Evolutionary conservation across 2,329 filamentous ascomycete species (phyloP).

Genomic region (Fusarium sp.): DNA sequence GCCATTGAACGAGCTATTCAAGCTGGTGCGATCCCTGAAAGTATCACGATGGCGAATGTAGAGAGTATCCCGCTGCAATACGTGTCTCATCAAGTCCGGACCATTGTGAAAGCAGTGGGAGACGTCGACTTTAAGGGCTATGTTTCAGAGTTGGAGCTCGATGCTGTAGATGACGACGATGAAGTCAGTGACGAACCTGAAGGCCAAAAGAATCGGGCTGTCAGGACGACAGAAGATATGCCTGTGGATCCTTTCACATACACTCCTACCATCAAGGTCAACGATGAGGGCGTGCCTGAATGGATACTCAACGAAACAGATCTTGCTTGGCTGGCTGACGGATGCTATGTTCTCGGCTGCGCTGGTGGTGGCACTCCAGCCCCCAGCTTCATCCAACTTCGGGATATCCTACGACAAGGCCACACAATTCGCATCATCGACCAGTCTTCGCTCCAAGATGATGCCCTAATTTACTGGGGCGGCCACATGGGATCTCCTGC

Average conservation of each 20-base stretch:
- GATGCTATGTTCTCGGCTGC: neutral
- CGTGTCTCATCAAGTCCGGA: neutral
- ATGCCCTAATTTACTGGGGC: neutral
- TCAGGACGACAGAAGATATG: fast-evolving
- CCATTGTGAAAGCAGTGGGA: neutral
- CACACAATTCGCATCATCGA: neutral
- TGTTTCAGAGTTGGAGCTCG: neutral
- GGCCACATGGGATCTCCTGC: conserved; percentile 24
- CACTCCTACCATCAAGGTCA: neutral
- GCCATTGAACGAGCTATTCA: neutral
- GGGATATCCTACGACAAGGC: neutral
- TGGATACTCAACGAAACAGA: neutral
- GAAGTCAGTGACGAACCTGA: neutral
- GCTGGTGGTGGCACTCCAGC: neutral
- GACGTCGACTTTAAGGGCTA: neutral
- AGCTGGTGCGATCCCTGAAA: neutral
- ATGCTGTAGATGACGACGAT: neutral
- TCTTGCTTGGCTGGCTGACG: neutral
- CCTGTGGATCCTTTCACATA: neutral
- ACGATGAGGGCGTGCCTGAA: fast-evolving
- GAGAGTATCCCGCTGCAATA: neutral
- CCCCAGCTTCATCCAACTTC: neutral
- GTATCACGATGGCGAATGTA: neutral
- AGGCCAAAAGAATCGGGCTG: neutral
- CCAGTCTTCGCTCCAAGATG: neutral